phyloP scores from a whole-genome alignment of 352 stramenopile species.

The Detonula confervacea region DNA sequence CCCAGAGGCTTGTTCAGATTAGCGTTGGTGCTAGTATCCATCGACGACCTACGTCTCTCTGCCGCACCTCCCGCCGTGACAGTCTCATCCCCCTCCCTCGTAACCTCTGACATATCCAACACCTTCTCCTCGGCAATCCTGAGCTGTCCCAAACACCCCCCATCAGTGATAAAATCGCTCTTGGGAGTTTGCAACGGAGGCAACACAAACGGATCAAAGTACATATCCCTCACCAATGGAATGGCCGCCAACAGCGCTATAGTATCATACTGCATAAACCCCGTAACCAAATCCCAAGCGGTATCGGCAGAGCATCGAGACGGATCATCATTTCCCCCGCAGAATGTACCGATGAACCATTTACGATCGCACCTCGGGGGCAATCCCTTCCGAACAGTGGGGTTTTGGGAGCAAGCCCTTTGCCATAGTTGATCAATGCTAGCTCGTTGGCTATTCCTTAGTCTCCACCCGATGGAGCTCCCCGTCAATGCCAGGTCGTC shows the following conservation, averaged over 20 bases:
- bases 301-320: conserved; percentile 41
- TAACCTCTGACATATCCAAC: background rate
- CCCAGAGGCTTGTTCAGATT: too few relatives aligned
- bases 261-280: conserved; percentile 67
- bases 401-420: conserved; percentile 44
- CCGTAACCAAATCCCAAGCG: conserved; percentile 57
- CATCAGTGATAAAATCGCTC: too few relatives aligned
- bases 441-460: conserved; percentile 47
- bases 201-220: conserved; percentile 58
- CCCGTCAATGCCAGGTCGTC: conserved; percentile 59
- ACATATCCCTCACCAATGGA: conserved; percentile 44
- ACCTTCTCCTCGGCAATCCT: background rate
- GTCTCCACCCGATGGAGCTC: conserved; percentile 44
- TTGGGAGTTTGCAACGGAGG: too few relatives aligned
- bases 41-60: background rate
- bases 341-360: conserved; percentile 70
- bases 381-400: conserved; percentile 37
- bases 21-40: background rate
- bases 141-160: background rate
- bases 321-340: conserved; percentile 43
- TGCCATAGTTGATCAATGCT: conserved; percentile 61
- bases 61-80: background rate
- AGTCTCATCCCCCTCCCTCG: conserved; percentile 21
- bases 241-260: conserved; percentile 54
- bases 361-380: conserved; percentile 52